Conservation (phyloP, 2,329 filamentous ascomycete species). For the Didymella keratinophila region DNA sequence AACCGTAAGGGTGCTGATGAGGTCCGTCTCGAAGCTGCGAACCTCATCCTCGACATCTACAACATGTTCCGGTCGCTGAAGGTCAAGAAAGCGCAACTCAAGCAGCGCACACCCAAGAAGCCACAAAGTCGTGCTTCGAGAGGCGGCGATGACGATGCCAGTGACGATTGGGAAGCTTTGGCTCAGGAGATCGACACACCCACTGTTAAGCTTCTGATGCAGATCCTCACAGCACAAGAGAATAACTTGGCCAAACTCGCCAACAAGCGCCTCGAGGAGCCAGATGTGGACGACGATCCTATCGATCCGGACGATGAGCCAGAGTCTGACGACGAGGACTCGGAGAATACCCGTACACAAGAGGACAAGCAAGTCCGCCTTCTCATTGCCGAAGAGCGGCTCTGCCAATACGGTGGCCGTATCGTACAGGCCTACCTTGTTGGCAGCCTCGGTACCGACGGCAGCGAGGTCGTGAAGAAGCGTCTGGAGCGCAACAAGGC, state of each 20-base stretch:
- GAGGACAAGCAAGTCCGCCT: constrained; percentile 67
- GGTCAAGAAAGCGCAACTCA: constrained; percentile 49
- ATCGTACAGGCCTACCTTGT: constrained; percentile 82
- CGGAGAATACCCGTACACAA: constrained; percentile 49
- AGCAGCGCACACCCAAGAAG: constrained; percentile 45
- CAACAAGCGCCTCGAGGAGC: constrained; percentile 51
- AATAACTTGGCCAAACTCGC: constrained; percentile 62
- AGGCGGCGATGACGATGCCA: constrained; percentile 36
- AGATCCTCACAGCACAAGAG: constrained; percentile 80
- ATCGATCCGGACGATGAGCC: constrained; percentile 72
- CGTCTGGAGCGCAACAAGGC: constrained; percentile 79
- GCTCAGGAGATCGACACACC: constrained; percentile 73
- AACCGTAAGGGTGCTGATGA: constrained; percentile 73
- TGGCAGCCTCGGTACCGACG: constrained; percentile 70
- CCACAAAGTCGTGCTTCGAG: constrained; percentile 29
- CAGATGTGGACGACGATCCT: constrained; percentile 74
- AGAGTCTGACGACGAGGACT: constrained; percentile 64
- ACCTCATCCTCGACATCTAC: constrained; percentile 82
- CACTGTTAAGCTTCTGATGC: constrained; percentile 71
- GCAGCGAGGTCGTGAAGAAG: constrained; percentile 66
- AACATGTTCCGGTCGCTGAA: constrained; percentile 79
- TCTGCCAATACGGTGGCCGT: constrained; percentile 86
- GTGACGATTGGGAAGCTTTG: constrained; percentile 63
- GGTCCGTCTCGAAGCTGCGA: constrained; percentile 76
- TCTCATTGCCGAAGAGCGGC: constrained; percentile 80